Base-by-base conservation (phyloP, 2,329 filamentous ascomycete genomes). In the Xylaria sp. region DNA sequence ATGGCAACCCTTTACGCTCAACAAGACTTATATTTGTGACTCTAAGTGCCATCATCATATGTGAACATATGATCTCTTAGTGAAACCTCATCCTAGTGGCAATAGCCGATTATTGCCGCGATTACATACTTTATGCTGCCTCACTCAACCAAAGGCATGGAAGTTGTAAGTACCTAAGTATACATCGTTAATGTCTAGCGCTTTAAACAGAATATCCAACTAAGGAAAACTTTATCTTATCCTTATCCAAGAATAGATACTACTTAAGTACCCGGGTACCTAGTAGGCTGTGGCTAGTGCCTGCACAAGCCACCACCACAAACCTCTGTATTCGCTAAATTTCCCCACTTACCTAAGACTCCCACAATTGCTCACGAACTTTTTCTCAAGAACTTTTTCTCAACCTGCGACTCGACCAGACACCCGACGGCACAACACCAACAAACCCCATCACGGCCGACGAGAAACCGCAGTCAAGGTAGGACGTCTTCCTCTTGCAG, bases 381-480 rank as follows among this genome's bases (percentile, higher is more conserved):
- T 72, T 72, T 72, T 73, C 66, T 71, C 62, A 73, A 70, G 63
- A 72, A 70, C 68, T 72, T 72, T 72, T 72, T 73, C 66, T 71
- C 62, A 73, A 70, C 50, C 66, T 69, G 68, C 70, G 74, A 71
- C 51, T 54, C 51, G 74, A 72, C 71, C 71, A 71, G 67, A 75
- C 66, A 73, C 63, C 65, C 65, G 70, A 69, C 71, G 70, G 69
- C 67, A 72, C 64, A 74, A 71, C 69, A 72, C 72, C 70, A 69
- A 76, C 66, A 73, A 59, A 71, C 66, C 66, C 75, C 73, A 73
- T 74, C 72, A 73, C 74, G 73, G 68, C 50, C 64, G 69, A 73
- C 67, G 71, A 69, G 60, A 74, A 76, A 74, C 68, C 68, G 72
- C 71, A 74, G 75, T 76, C 75, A 77, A 77, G 75, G 75, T 77